Evolutionary conservation across 306 rosid species (phyloP).

Genomic region (Potentilla sterilis): DNA sequence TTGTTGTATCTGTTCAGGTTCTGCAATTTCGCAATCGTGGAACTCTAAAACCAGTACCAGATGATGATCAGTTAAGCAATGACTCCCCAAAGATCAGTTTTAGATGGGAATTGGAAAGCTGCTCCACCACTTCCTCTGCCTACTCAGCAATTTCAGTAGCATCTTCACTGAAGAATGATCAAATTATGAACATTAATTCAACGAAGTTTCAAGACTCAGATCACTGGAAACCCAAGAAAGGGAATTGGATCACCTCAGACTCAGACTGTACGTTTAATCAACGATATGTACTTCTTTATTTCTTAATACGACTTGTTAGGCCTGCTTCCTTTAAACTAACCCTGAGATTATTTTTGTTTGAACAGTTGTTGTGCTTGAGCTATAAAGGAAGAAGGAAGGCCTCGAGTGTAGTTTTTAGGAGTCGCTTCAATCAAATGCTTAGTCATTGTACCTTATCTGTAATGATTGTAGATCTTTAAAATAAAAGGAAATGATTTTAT

Average conservation of each 20-base stretch:
- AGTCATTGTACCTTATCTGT: slow-evolving; percentile 29
- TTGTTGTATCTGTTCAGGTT: slow-evolving; percentile 44
- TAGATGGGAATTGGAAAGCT: slow-evolving; percentile 82
- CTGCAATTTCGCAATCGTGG: slow-evolving; percentile 52
- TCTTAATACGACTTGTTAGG: not conserved
- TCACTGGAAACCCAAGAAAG: slow-evolving; percentile 41
- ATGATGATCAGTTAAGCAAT: slow-evolving; percentile 49
- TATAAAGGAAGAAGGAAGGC: slow-evolving; percentile 40
- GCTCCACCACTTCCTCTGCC: slow-evolving; percentile 67
- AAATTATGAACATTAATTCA: slow-evolving; percentile 31
- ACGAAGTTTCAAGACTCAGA: slow-evolving; percentile 31
- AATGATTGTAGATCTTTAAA: slow-evolving; percentile 24
- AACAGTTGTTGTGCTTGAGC: slow-evolving; percentile 94
- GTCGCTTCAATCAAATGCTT: slow-evolving; percentile 23
- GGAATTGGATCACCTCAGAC: slow-evolving; percentile 93
- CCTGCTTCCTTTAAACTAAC: slow-evolving; percentile 21
- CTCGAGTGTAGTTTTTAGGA: slow-evolving; percentile 11
- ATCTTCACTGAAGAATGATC: slow-evolving; percentile 43
- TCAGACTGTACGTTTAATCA: slow-evolving; percentile 63
- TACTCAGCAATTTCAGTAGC: slow-evolving; percentile 51
- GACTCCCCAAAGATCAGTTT: slow-evolving; percentile 94
- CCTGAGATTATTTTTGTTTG: not conserved
- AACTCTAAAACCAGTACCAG: slow-evolving; percentile 44
- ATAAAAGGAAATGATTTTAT: slow-evolving; percentile 3
- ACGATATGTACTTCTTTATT: not conserved